Percentiles rank a stretch among this genome's conserved stretches.
phyloP scores from a whole-genome alignment of 208 protist species.

The Leishmania turanica region DNA sequence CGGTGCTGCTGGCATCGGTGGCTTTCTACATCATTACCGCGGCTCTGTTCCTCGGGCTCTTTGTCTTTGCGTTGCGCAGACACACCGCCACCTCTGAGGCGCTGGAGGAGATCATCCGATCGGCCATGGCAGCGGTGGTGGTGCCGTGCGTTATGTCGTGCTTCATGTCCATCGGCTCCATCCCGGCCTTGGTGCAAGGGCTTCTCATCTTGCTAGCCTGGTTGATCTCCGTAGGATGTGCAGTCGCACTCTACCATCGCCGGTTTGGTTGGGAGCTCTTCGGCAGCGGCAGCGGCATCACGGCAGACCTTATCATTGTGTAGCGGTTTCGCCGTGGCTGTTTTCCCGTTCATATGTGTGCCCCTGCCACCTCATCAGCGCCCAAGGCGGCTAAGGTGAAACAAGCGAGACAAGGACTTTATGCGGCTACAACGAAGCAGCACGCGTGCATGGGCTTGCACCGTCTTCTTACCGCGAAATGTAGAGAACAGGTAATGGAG shows the following conservation, averaged over 20 bases:
- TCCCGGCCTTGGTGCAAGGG: constrained; percentile 7
- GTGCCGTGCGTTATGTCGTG: constrained; percentile 8
- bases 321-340: background rate
- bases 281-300: constrained; percentile 24
- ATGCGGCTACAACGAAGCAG: background rate
- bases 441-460: background rate
- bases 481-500: background rate
- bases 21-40: constrained; percentile 9
- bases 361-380: background rate
- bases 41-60: constrained; percentile 14
- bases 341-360: background rate
- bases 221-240: constrained; percentile 13
- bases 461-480: background rate
- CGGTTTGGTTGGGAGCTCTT: constrained; percentile 31
- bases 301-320: constrained; percentile 30
- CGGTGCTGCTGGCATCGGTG: constrained; percentile 9
- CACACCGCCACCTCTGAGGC: constrained; percentile 21
- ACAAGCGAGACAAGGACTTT: background rate
- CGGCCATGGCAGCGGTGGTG: constrained; percentile 13
- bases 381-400: background rate
- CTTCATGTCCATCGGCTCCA: constrained; percentile 15
- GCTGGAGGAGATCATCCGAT: constrained; percentile 25
- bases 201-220: constrained; percentile 20
- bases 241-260: constrained; percentile 12
- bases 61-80: constrained; percentile 5